Percentiles rank a stretch among this genome's conserved stretches.
Evolutionary conservation across 176 grass and related monocot species (phyloP).

Genomic region (Musa schizocarpa): DNA sequence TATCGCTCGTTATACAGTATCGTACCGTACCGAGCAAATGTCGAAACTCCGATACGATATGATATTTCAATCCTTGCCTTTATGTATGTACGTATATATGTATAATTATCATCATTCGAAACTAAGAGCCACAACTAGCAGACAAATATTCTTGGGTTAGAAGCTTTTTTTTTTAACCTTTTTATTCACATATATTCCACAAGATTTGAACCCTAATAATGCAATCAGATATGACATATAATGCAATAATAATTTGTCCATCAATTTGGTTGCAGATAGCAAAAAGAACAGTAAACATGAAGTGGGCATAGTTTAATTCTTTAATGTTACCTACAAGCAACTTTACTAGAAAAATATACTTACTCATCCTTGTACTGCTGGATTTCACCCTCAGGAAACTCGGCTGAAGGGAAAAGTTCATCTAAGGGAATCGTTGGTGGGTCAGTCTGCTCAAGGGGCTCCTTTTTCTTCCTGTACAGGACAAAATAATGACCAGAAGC

Average conservation of each 20-base stretch:
- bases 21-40: too few relatives aligned
- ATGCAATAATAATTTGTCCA: background rate
- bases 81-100: background rate
- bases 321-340: background rate
- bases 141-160: background rate
- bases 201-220: background rate
- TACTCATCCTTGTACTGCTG: conserved; percentile 83
- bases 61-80: too few relatives aligned
- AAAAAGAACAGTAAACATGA: background rate
- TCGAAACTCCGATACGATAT: too few relatives aligned
- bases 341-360: conserved; percentile 23
- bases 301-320: background rate
- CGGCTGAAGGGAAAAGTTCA: conserved; percentile 75
- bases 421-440: conserved; percentile 86
- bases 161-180: background rate
- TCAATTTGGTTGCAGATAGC: background rate
- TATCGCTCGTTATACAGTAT: too few relatives aligned
- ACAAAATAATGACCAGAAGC: background rate
- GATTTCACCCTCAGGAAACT: conserved; percentile 85
- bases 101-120: background rate
- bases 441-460: conserved; percentile 61
- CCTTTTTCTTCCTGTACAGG: conserved; percentile 70
- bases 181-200: background rate
- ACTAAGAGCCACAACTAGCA: background rate
- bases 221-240: background rate